phyloP scores from a whole-genome alignment of 1,284 basidiomycete genomes.

The Trichosporon coremiiforme region DNA sequence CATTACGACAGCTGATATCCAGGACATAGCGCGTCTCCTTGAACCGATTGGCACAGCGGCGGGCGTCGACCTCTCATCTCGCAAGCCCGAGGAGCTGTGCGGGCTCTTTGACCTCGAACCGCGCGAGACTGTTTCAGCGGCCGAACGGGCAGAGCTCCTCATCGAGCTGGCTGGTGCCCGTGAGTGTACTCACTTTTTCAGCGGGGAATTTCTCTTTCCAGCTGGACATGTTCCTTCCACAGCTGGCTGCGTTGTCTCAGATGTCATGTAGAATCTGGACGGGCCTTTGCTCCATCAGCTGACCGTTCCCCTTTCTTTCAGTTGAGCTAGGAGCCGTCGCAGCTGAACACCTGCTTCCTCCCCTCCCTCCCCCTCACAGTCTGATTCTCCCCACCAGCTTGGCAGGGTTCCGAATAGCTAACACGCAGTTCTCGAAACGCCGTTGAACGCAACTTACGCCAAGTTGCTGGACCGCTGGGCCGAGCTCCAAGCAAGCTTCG shows the following conservation, averaged over 20 bases:
- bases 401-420: not conserved
- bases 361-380: too few species aligned
- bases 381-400: not conserved
- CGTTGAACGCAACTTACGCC: not conserved
- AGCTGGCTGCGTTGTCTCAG: too few species aligned
- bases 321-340: too few species aligned
- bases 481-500: not conserved
- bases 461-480: not conserved
- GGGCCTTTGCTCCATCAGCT: too few species aligned
- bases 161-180: not conserved
- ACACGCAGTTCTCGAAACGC: constrained; percentile 2
- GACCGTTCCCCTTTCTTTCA: too few species aligned
- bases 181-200: not conserved
- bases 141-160: constrained; percentile 1
- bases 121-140: not conserved
- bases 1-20: not conserved
- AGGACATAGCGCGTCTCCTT: constrained; percentile 16
- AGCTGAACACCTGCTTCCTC: too few species aligned
- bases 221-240: too few species aligned
- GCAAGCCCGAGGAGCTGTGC: not conserved
- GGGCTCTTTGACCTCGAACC: constrained; percentile 7
- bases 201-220: too few species aligned
- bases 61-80: not conserved
- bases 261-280: too few species aligned
- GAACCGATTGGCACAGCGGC: not conserved